Evolutionary conservation across 2,329 filamentous ascomycete species (phyloP).

Genomic region (Sporothrix luriei): DNA sequence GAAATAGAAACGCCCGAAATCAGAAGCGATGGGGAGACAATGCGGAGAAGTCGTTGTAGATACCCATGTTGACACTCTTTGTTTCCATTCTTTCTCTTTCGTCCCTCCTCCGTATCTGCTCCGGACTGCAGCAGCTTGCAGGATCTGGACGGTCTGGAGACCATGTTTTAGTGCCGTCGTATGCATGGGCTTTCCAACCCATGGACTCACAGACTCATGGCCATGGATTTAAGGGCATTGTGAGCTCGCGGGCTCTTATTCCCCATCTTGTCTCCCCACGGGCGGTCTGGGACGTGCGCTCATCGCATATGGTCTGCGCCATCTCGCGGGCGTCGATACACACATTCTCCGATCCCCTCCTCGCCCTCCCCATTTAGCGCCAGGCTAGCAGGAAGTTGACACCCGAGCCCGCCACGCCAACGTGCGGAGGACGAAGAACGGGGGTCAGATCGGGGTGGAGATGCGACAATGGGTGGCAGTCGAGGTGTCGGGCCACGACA

Average conservation of each 20-base stretch:
- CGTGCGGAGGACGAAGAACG: too few relatives aligned
- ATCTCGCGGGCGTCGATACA: constrained; percentile 12
- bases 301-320: neutral
- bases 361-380: constrained; percentile 12
- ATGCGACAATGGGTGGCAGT: neutral
- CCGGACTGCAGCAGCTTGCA: constrained; percentile 1
- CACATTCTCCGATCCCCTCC: neutral
- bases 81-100: neutral
- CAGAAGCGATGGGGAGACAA: constrained; percentile 7
- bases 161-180: neutral
- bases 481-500: neutral
- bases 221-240: neutral
- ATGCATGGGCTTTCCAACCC: neutral
- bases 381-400: constrained; percentile 25
- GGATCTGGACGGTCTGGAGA: constrained; percentile 16
- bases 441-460: neutral
- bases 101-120: constrained; percentile 9
- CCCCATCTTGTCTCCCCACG: neutral
- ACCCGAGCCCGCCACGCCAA: constrained; percentile 15
- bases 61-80: neutral
- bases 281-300: neutral
- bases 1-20: neutral
- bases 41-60: constrained; percentile 23
- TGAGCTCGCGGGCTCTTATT: neutral
- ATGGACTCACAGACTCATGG: too few relatives aligned